A percentile compares a stretch with the other conserved stretches of the same genome.
Evolutionary conservation across 2,329 filamentous ascomycete species (phyloP).

Genomic region (Aspergillus vadensis): DNA sequence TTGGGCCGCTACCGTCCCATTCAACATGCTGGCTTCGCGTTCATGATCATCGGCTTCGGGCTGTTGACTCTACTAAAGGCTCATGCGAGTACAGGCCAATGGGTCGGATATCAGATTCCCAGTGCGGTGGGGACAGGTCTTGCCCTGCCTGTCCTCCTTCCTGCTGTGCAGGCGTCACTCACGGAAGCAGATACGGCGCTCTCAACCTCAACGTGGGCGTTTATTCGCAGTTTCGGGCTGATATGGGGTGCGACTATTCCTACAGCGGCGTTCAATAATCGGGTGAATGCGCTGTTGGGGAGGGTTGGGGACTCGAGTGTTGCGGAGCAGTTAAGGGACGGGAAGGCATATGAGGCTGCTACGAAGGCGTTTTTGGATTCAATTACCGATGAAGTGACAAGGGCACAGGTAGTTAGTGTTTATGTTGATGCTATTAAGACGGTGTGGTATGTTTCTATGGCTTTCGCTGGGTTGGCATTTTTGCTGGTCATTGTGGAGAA

Average conservation of each 20-base stretch:
- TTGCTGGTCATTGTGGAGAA: slow-evolving; percentile 38
- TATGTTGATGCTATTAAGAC: slow-evolving; percentile 39
- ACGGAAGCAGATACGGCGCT: slow-evolving; percentile 31
- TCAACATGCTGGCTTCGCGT: slow-evolving; percentile 30
- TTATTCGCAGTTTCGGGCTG: slow-evolving; percentile 34
- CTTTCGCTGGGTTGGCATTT: slow-evolving; percentile 38
- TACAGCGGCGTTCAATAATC: slow-evolving; percentile 35
- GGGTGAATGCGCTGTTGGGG: slow-evolving; percentile 13
- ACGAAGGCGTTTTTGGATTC: slow-evolving; percentile 10
- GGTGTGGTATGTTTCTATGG: slow-evolving; percentile 43
- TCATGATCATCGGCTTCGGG: slow-evolving; percentile 30
- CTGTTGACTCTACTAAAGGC: slow-evolving; percentile 29
- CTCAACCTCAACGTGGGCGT: slow-evolving; percentile 31
- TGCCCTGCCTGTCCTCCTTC: slow-evolving; percentile 28
- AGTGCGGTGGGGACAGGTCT: slow-evolving; percentile 28
- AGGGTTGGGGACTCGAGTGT: slow-evolving; percentile 17
- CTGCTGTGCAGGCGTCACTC: slow-evolving; percentile 32
- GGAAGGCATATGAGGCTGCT: slow-evolving; percentile 28
- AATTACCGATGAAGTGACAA: neutral
- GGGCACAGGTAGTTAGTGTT: slow-evolving; percentile 33
- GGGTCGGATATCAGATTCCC: slow-evolving; percentile 34
- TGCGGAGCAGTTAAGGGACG: slow-evolving; percentile 15
- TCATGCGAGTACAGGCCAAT: slow-evolving; percentile 26
- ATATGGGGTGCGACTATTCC: slow-evolving; percentile 37
- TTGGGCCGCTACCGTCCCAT: slow-evolving; percentile 35